Evolutionary conservation across 2,329 filamentous ascomycete species (phyloP).

Genomic region (Saccharata proteae): DNA sequence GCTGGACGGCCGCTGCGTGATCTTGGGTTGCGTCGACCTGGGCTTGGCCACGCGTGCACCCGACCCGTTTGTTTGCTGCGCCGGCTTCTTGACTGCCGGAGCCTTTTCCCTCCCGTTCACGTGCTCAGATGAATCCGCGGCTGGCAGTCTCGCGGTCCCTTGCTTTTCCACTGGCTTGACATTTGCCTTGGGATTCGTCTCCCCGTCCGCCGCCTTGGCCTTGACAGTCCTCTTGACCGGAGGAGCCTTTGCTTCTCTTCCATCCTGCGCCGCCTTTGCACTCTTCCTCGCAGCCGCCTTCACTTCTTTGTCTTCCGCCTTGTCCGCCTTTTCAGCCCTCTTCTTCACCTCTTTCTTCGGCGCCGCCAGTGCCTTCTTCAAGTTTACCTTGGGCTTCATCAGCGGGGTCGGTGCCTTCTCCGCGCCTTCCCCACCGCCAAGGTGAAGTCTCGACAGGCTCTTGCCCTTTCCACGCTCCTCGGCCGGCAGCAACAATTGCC

Average conservation of each 20-base stretch:
- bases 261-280: constrained; percentile 21
- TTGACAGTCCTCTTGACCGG: too few relatives aligned
- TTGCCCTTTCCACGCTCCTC: constrained; percentile 51
- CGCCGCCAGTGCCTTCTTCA: constrained; percentile 19
- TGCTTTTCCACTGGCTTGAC: too few relatives aligned
- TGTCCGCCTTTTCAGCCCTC: constrained; percentile 35
- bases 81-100: too few relatives aligned
- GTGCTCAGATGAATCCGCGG: too few relatives aligned
- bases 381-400: constrained; percentile 6
- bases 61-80: too few relatives aligned
- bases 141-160: too few relatives aligned
- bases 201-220: too few relatives aligned
- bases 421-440: constrained; percentile 27
- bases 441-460: constrained; percentile 45
- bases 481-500: constrained; percentile 49
- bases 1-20: constrained; percentile 4
- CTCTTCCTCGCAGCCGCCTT: constrained; percentile 26
- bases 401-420: constrained; percentile 6
- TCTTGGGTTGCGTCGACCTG: constrained; percentile 4
- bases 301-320: constrained; percentile 29
- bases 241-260: too few relatives aligned
- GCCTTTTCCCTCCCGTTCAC: too few relatives aligned
- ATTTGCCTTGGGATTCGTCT: too few relatives aligned
- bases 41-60: background rate
- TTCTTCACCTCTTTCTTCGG: constrained; percentile 36